Evolutionary conservation across 2,329 filamentous ascomycete genomes (phyloP).

Genomic region (Nemania serpens): DNA sequence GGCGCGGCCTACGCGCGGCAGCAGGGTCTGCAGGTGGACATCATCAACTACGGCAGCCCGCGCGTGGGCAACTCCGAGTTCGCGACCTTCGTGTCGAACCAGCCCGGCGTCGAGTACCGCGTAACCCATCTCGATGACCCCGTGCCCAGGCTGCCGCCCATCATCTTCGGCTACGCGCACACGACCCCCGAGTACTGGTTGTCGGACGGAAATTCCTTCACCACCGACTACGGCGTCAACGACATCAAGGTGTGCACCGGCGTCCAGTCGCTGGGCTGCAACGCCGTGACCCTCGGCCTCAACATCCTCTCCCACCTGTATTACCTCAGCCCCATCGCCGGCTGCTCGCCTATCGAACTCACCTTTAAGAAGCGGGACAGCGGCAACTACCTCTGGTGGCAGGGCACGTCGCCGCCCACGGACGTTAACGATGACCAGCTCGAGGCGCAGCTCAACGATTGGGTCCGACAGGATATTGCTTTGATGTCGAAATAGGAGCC

Average conservation of each 20-base stretch:
- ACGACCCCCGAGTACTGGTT: conserved; percentile 74
- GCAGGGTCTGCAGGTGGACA: conserved; percentile 52
- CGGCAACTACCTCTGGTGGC: conserved; percentile 19
- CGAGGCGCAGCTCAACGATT: conserved; percentile 32
- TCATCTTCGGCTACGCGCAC: conserved; percentile 65
- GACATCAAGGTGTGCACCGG: conserved; percentile 56
- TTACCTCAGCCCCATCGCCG: conserved; percentile 54
- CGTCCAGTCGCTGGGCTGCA: conserved; percentile 51
- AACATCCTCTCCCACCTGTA: conserved; percentile 51
- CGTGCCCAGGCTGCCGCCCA: conserved; percentile 68
- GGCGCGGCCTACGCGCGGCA: conserved; percentile 60
- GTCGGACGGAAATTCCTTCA: conserved; percentile 41
- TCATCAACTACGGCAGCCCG: conserved; percentile 71
- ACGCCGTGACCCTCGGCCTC: conserved; percentile 53
- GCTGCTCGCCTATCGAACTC: conserved; percentile 43
- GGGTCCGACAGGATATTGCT: conserved; percentile 34
- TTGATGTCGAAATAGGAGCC: background rate
- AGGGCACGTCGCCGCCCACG: conserved; percentile 30
- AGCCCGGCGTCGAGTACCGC: conserved; percentile 61
- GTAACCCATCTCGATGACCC: conserved; percentile 71
- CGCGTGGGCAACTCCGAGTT: conserved; percentile 65
- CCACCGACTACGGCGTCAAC: conserved; percentile 44
- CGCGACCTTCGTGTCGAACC: conserved; percentile 56
- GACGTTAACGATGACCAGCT: conserved; percentile 36
- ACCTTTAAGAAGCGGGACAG: conserved; percentile 30